Evolutionary conservation across 352 stramenopile genomes (phyloP), one percentile per base, ranked within the genome.

Genomic region (Phytophthora lateralis): DNA sequence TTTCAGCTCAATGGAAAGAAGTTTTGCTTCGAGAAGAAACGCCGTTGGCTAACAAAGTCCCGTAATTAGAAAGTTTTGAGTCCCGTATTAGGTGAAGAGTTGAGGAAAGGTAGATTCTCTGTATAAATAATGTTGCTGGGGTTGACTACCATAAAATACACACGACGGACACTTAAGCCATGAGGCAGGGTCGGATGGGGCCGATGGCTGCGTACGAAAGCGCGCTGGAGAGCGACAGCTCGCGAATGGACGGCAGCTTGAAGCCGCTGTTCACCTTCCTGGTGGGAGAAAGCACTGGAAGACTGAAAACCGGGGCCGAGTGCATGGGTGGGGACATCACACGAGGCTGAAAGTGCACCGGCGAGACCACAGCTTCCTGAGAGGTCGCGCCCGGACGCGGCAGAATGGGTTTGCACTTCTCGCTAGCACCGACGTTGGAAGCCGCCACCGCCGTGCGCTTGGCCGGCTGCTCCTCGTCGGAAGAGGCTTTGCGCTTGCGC

Each of bases 361-460:
- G 42, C 17, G 43, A 53, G 15, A 60, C 53, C 38, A 66, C 42
- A 17, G 32, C 34, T 21, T 41, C 6, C 29, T 57, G 15, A 21
- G 46, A 7, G 12, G 35, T 7, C 30, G 30, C 35, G 29, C 32
- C 55, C 2, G 75, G 76, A 1, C 73, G 77, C 8, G 82, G 82
- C 1, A 91, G 69, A 58, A 91, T 90, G 5, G 68, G 80, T 57
- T 89, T 90, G 69, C 78, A 91, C 45, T 80, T 88, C 26, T 90
- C 82, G 21, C 43, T 65, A 15, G 56, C 50, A 30, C 42, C 48
- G 57, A 55, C 78, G 20, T 45, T 56, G 14, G 61, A 14, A 29
- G 75, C 38, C n/a, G 48, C 14, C 27, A 68, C 17, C 15, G 60
- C 53, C n/a, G 46, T 39, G 21, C 78, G 84, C 66, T 63, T 90